A percentile compares a stretch with the other conserved stretches of the same genome.
These are phyloP conservation scores for Lachnellula willkommii DNA, from an alignment of 2,329 filamentous ascomycete genomes.

Conservation along the genomic window DNA sequence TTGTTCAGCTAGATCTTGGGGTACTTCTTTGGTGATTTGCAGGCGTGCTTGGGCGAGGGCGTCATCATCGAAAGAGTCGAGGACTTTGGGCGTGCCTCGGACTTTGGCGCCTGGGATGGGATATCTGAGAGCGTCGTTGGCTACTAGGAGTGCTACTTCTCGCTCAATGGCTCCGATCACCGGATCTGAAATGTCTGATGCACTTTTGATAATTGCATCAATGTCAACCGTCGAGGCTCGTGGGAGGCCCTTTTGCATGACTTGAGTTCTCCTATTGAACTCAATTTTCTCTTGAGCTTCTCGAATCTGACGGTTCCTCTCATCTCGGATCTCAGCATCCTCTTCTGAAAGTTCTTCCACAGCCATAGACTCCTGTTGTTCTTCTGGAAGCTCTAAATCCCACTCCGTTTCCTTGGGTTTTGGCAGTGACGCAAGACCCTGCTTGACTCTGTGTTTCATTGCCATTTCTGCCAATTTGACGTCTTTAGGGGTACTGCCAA, in stretches of 20 bases:
- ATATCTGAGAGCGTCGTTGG: conserved; percentile 72
- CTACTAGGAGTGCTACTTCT: conserved; percentile 75
- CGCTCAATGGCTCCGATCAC: conserved; percentile 65
- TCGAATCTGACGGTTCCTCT: conserved; percentile 65
- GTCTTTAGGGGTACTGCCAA: conserved; percentile 72
- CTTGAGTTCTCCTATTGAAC: conserved; percentile 77
- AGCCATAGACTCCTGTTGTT: conserved; percentile 56
- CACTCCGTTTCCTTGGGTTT: conserved; percentile 91
- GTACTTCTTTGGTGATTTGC: conserved; percentile 52
- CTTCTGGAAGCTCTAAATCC: conserved; percentile 88
- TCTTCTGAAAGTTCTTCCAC: conserved; percentile 51
- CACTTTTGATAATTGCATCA: conserved; percentile 58
- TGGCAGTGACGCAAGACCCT: conserved; percentile 74
- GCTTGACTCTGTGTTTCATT: conserved; percentile 61
- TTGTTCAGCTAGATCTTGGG: conserved; percentile 45
- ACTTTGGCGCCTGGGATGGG: conserved; percentile 64
- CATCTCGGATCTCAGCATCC: conserved; percentile 68
- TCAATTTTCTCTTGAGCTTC: conserved; percentile 68
- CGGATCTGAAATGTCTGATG: conserved; percentile 55
- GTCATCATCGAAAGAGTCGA: conserved; percentile 65
- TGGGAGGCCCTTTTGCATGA: conserved; percentile 81
- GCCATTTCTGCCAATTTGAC: conserved; percentile 65
- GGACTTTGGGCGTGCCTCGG: conserved; percentile 51
- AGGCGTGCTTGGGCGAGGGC: conserved; percentile 70
- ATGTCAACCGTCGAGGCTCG: conserved; percentile 71